These are phyloP conservation scores for Penicillium verhagenii DNA, from an alignment of 495 filamentous ascomycete genomes.

Conservation along the genomic window DNA sequence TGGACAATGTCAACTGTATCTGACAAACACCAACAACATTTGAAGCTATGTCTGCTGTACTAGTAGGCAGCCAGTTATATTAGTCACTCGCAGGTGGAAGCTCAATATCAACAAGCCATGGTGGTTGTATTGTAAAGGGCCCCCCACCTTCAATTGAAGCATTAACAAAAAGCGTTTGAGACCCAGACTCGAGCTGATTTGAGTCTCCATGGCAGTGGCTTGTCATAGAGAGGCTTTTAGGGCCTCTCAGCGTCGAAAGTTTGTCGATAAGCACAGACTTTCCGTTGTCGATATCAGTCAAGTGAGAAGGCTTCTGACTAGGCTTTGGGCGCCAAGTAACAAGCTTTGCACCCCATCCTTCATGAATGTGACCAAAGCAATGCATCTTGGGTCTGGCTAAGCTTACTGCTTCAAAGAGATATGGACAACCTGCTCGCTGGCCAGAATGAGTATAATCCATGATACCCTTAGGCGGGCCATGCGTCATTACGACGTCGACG, in stretches of 20 bases:
- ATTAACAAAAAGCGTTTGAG: conserved; percentile 65
- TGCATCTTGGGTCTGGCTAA: conserved; percentile 56
- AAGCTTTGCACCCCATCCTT: conserved; percentile 62
- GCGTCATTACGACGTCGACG: conserved; percentile 64
- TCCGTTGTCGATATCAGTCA: conserved; percentile 47
- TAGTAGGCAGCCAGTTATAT: too few relatives aligned
- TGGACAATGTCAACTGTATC: too few relatives aligned
- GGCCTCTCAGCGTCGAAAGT: conserved; percentile 26
- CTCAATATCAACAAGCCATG: conserved; percentile 58
- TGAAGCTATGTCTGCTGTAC: too few relatives aligned
- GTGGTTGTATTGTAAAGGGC: conserved; percentile 38
- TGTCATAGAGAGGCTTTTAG: conserved; percentile 14
- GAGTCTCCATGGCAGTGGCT: conserved; percentile 37
- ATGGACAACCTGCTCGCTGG: conserved; percentile 51
- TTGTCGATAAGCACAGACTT: conserved; percentile 40
- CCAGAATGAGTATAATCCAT: conserved; percentile 43
- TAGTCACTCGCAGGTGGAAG: conserved; percentile 25
- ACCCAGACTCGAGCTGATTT: conserved; percentile 31
- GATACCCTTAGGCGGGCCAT: conserved; percentile 61
- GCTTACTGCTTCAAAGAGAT: conserved; percentile 56
- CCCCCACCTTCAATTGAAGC: conserved; percentile 50
- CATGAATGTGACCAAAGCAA: conserved; percentile 75
- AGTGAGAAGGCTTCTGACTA: conserved; percentile 36
- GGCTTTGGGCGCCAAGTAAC: conserved; percentile 50
- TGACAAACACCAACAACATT: too few relatives aligned